Percentiles rank a stretch among this genome's conserved stretches.
Conservation (phyloP, 129 eudicot species). For the Glebionis coronaria region DNA sequence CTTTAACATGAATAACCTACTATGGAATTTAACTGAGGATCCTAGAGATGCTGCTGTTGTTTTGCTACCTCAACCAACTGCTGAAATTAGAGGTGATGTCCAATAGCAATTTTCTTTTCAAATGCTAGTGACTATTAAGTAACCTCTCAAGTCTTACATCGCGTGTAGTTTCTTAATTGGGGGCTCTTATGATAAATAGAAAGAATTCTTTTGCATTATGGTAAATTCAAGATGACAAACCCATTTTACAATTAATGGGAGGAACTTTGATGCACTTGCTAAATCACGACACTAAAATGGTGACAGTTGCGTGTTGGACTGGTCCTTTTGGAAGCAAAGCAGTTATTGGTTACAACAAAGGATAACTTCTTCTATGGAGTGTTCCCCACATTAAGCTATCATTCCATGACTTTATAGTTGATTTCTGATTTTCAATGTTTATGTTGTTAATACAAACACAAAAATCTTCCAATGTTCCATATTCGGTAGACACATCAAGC, state of each 20-base stretch:
- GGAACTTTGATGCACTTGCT: constrained; percentile 46
- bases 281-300: constrained; percentile 67
- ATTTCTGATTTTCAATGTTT: no score
- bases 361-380: constrained; percentile 78
- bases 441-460: no score
- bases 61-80: constrained; percentile 81
- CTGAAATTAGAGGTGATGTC: constrained; percentile 73
- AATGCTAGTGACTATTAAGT: constrained; percentile 1
- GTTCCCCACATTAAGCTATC: no score
- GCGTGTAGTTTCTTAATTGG: constrained; percentile 30
- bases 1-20: background rate
- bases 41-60: constrained; percentile 52
- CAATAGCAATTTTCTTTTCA: constrained; percentile 10
- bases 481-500: no score
- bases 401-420: no score
- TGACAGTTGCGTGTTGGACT: constrained; percentile 90
- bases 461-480: no score
- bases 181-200: constrained; percentile 71
- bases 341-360: constrained; percentile 79
- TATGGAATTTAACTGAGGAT: constrained; percentile 54
- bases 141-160: constrained; percentile 22
- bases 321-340: constrained; percentile 87
- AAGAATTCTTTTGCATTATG: constrained; percentile 77
- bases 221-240: constrained; percentile 77
- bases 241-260: constrained; percentile 53